Base-by-base conservation (phyloP, 441 rosid genomes). In the Croton laevigatus region DNA sequence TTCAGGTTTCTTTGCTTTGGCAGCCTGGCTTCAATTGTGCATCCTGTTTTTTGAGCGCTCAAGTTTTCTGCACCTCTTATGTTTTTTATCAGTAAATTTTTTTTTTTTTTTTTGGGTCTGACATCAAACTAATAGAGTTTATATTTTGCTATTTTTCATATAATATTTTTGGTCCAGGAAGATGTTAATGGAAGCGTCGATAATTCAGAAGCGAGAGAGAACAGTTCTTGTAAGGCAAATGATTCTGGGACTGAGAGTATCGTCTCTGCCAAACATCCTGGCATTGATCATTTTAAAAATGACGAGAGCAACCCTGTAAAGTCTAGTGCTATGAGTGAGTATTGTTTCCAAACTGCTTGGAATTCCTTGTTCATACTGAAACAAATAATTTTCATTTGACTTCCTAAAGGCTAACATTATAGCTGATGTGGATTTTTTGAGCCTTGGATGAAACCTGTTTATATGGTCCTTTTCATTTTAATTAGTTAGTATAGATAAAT, bases 251-350 rank as follows among this genome's bases (percentile, higher is more conserved):
- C 70, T 27, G 74, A 76, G 5, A 58, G 46, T 19, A 64, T 68
- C 62, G 64, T 66, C 66, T 72, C 83, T 13, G 16, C 62, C 59
- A 77, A 59, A 75, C 83, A 80, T 75, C 75, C 59, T 38, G 92
- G 97, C 60, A 63, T 89, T 76, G 98, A 94, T 80, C 80, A 66
- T 75, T 94, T 94, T 81, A 82, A 80, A 59, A 77, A 79, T 68
- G 85, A 81, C 73, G 95, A 90, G 74, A 74, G 77, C 73, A 81
- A 87, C 81, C 96, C 92, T 62, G 73, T 80, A 68, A 90, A 87
- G 86, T 81, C 96, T 66, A 86, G 85, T 79, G 98, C 99, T 19
- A 71, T 92, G 87, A 79, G 98, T 91, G 82, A 78, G 97, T 80
- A 6, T 44, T 60, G 22, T 34, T 69, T 55, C 20, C 45, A 45